A percentile compares a stretch with the other conserved stretches of the same genome.
Conservation (phyloP, 2,329 filamentous ascomycete genomes). For the Penicillium thymicola region DNA sequence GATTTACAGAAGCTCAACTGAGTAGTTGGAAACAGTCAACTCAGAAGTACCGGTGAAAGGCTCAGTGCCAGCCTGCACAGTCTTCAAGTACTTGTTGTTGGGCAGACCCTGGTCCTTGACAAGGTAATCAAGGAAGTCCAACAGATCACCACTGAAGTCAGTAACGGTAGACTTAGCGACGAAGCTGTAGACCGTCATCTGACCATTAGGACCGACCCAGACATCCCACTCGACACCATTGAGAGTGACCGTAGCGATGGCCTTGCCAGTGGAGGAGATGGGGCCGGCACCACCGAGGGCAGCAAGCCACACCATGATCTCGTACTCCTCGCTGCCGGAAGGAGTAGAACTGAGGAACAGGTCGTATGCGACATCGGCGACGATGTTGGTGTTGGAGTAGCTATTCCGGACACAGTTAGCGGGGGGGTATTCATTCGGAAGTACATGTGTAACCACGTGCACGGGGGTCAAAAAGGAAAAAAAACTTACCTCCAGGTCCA, state of each 20-base stretch:
- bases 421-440: neutral
- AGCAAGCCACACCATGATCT: conserved; percentile 66
- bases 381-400: conserved; percentile 50
- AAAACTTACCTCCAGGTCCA: conserved; percentile 44
- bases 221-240: conserved; percentile 56
- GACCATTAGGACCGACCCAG: conserved; percentile 59
- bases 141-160: conserved; percentile 57
- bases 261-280: conserved; percentile 49
- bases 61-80: conserved; percentile 43
- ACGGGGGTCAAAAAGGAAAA: neutral
- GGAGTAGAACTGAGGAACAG: conserved; percentile 55
- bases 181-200: conserved; percentile 59
- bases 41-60: conserved; percentile 34
- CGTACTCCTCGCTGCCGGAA: conserved; percentile 51
- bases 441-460: neutral
- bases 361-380: conserved; percentile 61
- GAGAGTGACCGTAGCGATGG: conserved; percentile 55
- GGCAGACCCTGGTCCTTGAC: conserved; percentile 36
- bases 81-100: conserved; percentile 52
- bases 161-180: conserved; percentile 49
- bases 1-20: neutral
- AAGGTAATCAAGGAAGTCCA: conserved; percentile 58
- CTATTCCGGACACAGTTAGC: conserved; percentile 14
- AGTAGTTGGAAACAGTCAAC: conserved; percentile 18
- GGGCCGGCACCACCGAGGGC: conserved; percentile 57